Base-by-base conservation (phyloP, 805 yeast species). In the Lachancea dasiensis region DNA sequence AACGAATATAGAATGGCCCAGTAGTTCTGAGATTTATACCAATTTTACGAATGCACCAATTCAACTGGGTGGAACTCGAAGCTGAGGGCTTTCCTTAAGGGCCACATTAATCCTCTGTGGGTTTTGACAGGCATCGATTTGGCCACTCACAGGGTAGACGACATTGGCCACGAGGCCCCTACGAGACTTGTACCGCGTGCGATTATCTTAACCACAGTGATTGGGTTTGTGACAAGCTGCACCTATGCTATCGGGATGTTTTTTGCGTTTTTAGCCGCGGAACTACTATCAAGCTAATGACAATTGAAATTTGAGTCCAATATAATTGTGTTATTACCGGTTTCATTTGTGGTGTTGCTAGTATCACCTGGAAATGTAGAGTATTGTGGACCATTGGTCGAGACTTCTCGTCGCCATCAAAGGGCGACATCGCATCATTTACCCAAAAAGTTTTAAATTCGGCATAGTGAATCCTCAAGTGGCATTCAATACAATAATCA, bases 111-210 rank as follows among this genome's bases (percentile, higher is more conserved):
- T 52, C 82, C 85, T 5, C 73, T 76, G 39, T 80, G 83, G 83
- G 73, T 80, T 7, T 79, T 78, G 62, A 69, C 77, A 19, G 79
- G 86, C 46, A 65, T 78, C 34, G 87, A 80, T 51, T 74, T 78
- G 40, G 84, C 85, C 2, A 77, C 85, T 3, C 86, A 80, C 50
- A 68, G 81, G 71, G 77, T 81, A 16, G 87, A 81, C 52, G 86
- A 80, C 51, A 48, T 48, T 3, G 52, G 54, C 6, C 33, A 45
- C 35, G 26, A 28, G 5, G 36, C 26, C 4, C 39, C 55, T 11
- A 36, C 39, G 17, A 69, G 70, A 25, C 68, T 73, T 44, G 75
- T 78, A 38, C 85, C 86, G 15, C 68, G 68, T 34, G 77, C 81
- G 2, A 77, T 79, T 45, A 63, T 77, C 53, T 69, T 78, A 4